Base-by-base conservation (phyloP, 73 alveolate species). In the Paramecium pentaurelia region DNA sequence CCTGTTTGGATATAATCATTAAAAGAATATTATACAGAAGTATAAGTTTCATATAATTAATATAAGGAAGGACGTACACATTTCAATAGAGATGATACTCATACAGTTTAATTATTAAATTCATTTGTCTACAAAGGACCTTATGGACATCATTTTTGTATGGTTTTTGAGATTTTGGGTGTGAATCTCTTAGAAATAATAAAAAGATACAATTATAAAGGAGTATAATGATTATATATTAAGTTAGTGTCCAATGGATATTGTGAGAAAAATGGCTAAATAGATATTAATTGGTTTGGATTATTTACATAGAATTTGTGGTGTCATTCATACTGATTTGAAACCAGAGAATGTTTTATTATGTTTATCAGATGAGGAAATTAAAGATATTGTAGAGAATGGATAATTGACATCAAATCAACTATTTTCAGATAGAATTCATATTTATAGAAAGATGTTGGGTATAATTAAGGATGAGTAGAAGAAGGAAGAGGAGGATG, bases 81-180 rank as follows among this genome's bases (percentile, higher is more conserved):
- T 20, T 87, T 87, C 51, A 89, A 68, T 51, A 27, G 88, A 27
- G 94, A 89, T 45, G 94, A 89, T 73, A 59, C 88, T 54, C 86
- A 92, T 60, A 92, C 96, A 86, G 96, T 93, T n/a, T 42, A 92
- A n/a, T 45, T 93, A 8, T 30, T 93, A 47, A 92, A 92, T 60
- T 37, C 91, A 37, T 94, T 94, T 44, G 88, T 51, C 5, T 95
- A 93, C 93, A 86, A 34, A 59, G 97, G 97, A 51, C 97, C 97
- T 25, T 71, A 93, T 71, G 97, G 97, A 30, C 71, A 37, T 44
- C 97, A 94, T 45, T 92, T 97, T 54, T 96, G 99, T 92, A 95
- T 99, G 99, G 99, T 98, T 58, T 99, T 98, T 92, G 99, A 99
- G 96, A 98, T 98, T 86, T 96, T 98, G 95, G 99, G 99, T 20